phyloP scores from a whole-genome alignment of 192 early-diverging fungal genomes.

The Gigaspora rosea region DNA sequence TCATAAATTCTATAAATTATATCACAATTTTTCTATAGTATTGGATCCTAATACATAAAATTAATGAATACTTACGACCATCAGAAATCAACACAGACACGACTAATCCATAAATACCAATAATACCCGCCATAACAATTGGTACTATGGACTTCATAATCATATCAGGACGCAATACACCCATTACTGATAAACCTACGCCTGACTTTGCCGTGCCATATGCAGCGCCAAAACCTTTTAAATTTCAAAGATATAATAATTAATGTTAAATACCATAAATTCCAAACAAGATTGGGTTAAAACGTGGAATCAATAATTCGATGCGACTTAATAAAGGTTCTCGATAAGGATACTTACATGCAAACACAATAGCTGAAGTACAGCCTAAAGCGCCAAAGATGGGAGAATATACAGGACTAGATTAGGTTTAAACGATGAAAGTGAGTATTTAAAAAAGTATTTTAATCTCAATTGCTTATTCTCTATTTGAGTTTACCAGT shows the following conservation, averaged over 20 bases:
- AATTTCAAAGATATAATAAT: slow-evolving; percentile 14
- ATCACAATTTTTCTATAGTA: background rate
- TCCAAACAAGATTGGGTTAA: background rate
- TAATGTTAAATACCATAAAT: background rate
- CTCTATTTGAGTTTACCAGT: no score
- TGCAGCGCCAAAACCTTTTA: slow-evolving; percentile 83
- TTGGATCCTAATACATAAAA: background rate
- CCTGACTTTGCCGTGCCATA: slow-evolving; percentile 93
- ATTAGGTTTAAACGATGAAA: no score
- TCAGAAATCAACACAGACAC: slow-evolving; percentile 90
- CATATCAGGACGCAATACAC: slow-evolving; percentile 83
- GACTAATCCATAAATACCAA: slow-evolving; percentile 97
- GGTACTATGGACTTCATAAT: slow-evolving; percentile 89
- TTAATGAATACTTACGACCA: slow-evolving; percentile 60
- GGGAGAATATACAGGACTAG: slow-evolving; percentile 87
- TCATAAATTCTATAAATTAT: no score
- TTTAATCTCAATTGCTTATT: no score
- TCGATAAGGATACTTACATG: slow-evolving; percentile 59
- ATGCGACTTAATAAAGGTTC: background rate
- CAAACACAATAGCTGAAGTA: slow-evolving; percentile 88
- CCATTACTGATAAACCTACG: slow-evolving; percentile 86
- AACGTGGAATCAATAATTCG: background rate
- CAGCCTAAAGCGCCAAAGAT: slow-evolving; percentile 96
- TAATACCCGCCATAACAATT: slow-evolving; percentile 98
- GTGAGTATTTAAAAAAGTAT: no score